Evolutionary conservation across 2,329 filamentous ascomycete species (phyloP).

Genomic region (Ceratocystis papillata): DNA sequence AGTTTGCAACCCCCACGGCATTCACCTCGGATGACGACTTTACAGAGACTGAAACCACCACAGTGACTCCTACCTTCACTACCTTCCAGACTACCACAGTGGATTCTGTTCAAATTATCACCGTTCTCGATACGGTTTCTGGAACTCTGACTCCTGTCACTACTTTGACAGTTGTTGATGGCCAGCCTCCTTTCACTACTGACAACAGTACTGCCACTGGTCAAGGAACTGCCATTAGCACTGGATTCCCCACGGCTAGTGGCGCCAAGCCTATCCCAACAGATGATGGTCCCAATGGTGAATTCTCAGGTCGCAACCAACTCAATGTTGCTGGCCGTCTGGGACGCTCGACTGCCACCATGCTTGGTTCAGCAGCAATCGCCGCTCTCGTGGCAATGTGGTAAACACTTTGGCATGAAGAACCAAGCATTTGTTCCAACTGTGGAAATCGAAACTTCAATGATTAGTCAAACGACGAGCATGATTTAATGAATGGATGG

Average conservation of each 20-base stretch:
- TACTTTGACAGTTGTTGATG: conserved; percentile 21
- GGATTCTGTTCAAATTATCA: conserved; percentile 17
- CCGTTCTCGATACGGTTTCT: conserved; percentile 17
- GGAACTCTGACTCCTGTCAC: conserved; percentile 20
- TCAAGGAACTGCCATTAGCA: conserved; percentile 12
- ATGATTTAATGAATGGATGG: conserved; percentile 10
- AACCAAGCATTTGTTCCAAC: not conserved
- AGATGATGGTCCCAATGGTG: not conserved
- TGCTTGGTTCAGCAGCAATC: not conserved
- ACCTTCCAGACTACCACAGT: conserved; percentile 18
- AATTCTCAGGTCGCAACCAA: conserved; percentile 11
- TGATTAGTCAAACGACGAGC: conserved; percentile 4
- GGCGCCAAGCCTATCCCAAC: not conserved
- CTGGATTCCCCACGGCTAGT: not conserved
- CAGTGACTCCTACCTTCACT: conserved; percentile 20
- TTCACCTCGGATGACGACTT: conserved; percentile 2
- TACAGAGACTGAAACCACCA: conserved; percentile 16
- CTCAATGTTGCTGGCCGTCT: not conserved
- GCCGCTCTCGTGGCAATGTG: not conserved
- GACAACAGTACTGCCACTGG: conserved; percentile 15
- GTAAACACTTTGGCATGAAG: not conserved
- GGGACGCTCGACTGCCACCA: not conserved
- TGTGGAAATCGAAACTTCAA: not conserved
- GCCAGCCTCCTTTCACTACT: conserved; percentile 20
- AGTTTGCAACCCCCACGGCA: not conserved